Conservation (phyloP, 768 basidiomycete genomes). For the Melanogaster broomeanus region DNA sequence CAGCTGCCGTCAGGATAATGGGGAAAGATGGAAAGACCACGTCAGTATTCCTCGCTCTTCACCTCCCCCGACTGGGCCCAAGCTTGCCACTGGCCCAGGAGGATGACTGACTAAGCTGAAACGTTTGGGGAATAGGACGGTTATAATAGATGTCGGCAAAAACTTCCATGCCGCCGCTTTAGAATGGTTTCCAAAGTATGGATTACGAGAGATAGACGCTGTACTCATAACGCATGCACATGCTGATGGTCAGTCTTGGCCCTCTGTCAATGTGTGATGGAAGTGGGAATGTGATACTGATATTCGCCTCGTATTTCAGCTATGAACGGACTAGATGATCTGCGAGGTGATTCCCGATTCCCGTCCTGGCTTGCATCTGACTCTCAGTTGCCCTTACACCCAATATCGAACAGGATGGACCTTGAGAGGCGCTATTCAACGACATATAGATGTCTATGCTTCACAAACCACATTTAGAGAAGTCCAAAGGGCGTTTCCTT, state of each 20-base stretch:
- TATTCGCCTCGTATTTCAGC: constrained; percentile 40
- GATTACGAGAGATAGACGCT: constrained; percentile 68
- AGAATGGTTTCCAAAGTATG: constrained; percentile 70
- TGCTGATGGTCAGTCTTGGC: constrained; percentile 58
- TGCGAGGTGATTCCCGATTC: constrained; percentile 56
- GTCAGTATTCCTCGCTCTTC: constrained; percentile 43
- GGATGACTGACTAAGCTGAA: background rate
- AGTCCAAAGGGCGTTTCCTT: constrained; percentile 76
- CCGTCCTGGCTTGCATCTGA: background rate
- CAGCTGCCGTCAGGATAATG: constrained; percentile 57
- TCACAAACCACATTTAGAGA: constrained; percentile 65
- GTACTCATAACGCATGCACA: constrained; percentile 88
- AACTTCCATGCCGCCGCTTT: constrained; percentile 64
- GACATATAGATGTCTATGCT: constrained; percentile 73
- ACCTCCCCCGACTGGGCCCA: background rate
- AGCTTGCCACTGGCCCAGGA: constrained; percentile 11
- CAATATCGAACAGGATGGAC: constrained; percentile 66
- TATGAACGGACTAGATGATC: constrained; percentile 88
- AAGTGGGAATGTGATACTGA: constrained; percentile 2
- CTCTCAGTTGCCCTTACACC: constrained; percentile 3
- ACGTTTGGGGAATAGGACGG: constrained; percentile 48
- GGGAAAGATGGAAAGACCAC: constrained; percentile 41
- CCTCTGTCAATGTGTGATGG: background rate
- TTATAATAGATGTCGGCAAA: constrained; percentile 86
- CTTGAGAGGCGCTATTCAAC: constrained; percentile 60